These are phyloP conservation scores for Cladosporium halotolerans DNA, from an alignment of 2,329 filamentous ascomycete species.

Conservation along the genomic window DNA sequence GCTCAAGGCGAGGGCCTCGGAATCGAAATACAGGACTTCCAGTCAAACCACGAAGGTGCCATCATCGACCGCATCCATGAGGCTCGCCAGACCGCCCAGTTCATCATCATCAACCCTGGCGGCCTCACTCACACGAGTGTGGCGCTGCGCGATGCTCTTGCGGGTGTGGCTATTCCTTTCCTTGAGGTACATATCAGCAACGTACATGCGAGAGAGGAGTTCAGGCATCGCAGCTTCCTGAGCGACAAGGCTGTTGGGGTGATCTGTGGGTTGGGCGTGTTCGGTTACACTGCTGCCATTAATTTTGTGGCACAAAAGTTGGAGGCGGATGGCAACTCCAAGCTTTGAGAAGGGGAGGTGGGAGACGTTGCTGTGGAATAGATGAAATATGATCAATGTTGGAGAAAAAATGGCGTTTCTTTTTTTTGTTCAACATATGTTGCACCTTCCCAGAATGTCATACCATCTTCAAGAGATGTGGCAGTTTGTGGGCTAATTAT, in stretches of 20 bases:
- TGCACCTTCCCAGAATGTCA: no score
- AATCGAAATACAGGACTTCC: conserved; percentile 53
- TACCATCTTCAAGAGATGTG: no score
- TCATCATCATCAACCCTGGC: conserved; percentile 69
- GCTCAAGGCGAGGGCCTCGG: conserved; percentile 46
- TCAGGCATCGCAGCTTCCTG: conserved; percentile 63
- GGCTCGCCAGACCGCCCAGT: conserved; percentile 54
- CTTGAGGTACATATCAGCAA: conserved; percentile 74
- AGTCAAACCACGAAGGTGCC: conserved; percentile 73
- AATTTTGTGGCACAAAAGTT: conserved; percentile 33
- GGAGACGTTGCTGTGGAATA: neutral
- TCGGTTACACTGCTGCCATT: conserved; percentile 43
- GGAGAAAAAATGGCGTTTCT: no score
- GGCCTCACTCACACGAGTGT: conserved; percentile 72
- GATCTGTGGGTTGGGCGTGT: conserved; percentile 58
- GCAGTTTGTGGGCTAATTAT: no score
- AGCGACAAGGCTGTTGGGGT: conserved; percentile 70
- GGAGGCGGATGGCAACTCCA: conserved; percentile 8
- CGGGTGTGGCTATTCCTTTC: conserved; percentile 65
- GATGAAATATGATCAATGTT: no score
- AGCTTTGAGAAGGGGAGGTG: neutral
- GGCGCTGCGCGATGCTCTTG: conserved; percentile 66
- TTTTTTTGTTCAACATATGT: no score
- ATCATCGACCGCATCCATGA: conserved; percentile 68
- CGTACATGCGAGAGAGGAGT: conserved; percentile 64